These are phyloP conservation scores for Solanum pennellii DNA, from an alignment of 257 asterid species.

Conservation along the genomic window DNA sequence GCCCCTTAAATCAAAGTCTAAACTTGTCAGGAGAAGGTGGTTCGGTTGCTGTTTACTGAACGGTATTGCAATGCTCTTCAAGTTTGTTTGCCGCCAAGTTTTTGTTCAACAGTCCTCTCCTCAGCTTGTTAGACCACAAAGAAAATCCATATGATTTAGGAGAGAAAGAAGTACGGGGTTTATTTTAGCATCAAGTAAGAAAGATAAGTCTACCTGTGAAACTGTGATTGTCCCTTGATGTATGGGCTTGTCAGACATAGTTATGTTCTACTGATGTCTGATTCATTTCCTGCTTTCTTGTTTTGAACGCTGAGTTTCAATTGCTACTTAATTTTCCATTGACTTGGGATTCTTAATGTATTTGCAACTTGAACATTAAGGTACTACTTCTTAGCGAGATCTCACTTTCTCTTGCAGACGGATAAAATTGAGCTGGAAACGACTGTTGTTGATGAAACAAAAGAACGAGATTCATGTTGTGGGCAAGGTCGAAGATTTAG, in stretches of 20 bases:
- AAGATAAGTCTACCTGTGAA: not conserved
- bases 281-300: not conserved
- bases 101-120: not conserved
- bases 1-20: not conserved
- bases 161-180: not conserved
- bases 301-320: not conserved
- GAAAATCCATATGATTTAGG: not conserved
- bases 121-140: not conserved
- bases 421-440: conserved; percentile 97
- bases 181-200: not conserved
- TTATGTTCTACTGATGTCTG: not conserved
- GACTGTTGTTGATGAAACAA: conserved; percentile 96
- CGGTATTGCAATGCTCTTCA: not conserved
- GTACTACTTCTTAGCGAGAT: not conserved
- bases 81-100: not conserved
- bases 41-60: not conserved
- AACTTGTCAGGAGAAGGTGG: not conserved
- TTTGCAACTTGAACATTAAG: not conserved
- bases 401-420: conserved; percentile 38
- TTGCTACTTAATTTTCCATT: not conserved
- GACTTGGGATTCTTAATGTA: not conserved
- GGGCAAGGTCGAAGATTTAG: conserved; percentile 94
- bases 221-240: not conserved
- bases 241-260: not conserved
- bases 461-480: conserved; percentile 85